phyloP scores from a whole-genome alignment of 495 filamentous ascomycete genomes.

The Penicillium tannophilum region DNA sequence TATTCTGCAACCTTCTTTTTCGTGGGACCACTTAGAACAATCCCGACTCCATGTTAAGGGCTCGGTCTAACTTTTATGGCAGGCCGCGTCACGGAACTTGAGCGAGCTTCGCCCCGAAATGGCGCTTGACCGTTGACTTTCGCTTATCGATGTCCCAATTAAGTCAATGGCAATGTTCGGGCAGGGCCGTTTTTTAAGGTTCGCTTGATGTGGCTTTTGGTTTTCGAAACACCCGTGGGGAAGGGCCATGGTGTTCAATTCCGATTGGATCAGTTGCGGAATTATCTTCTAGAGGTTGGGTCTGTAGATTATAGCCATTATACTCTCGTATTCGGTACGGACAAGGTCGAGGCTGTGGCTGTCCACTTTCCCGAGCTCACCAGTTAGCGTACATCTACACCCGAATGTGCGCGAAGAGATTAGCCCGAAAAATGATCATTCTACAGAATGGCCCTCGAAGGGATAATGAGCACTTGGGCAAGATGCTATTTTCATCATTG shows the following conservation, averaged over 20 bases:
- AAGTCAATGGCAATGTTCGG: background rate
- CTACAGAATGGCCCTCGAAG: too few species aligned
- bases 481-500: too few species aligned
- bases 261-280: background rate
- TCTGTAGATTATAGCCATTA: background rate
- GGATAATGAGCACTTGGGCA: too few species aligned
- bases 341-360: background rate
- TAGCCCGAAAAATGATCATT: too few species aligned
- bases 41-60: background rate
- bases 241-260: background rate
- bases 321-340: background rate
- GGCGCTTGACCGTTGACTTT: background rate
- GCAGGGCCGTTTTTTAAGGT: background rate
- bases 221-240: background rate
- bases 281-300: background rate
- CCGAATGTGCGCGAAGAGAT: too few species aligned
- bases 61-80: slow-evolving; percentile 3
- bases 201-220: background rate
- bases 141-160: background rate
- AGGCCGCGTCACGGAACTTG: slow-evolving; percentile 1
- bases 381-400: too few species aligned
- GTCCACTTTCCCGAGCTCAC: background rate
- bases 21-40: background rate
- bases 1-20: too few species aligned
- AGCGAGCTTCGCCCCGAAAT: slow-evolving; percentile 5